Evolutionary conservation across 2,329 filamentous ascomycete species (phyloP).

Genomic region (Rhexocercosporidium sp.): DNA sequence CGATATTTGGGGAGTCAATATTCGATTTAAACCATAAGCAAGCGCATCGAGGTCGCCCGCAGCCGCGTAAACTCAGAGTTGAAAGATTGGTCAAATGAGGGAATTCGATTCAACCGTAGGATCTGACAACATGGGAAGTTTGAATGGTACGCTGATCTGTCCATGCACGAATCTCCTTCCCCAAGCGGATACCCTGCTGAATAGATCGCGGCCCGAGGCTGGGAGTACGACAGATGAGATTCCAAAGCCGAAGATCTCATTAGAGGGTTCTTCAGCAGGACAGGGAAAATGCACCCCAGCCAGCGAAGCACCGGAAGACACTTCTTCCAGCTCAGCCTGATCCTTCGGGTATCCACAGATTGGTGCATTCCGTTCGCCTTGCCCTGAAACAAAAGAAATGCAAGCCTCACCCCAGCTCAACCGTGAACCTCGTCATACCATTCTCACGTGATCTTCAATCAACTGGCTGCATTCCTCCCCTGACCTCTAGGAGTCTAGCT

Average conservation of each 20-base stretch:
- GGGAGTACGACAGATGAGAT: neutral
- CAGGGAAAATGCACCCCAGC: neutral
- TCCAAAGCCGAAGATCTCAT: neutral
- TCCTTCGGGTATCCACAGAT: neutral
- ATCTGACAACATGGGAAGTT: neutral
- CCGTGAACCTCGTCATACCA: neutral
- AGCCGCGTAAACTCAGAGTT: too few relatives aligned
- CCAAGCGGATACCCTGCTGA: neutral
- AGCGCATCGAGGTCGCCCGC: too few relatives aligned
- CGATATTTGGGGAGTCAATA: too few relatives aligned
- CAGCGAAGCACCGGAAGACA: neutral
- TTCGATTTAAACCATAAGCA: too few relatives aligned
- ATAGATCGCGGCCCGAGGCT: too few relatives aligned
- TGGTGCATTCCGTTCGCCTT: neutral
- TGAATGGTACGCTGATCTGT: neutral
- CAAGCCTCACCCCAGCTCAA: neutral
- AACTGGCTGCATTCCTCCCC: neutral
- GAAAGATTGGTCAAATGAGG: too few relatives aligned
- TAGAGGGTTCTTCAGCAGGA: constrained; percentile 1
- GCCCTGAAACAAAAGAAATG: neutral
- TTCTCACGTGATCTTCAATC: neutral
- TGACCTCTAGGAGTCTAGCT: too few relatives aligned
- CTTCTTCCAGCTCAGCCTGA: constrained; percentile 10
- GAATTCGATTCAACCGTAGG: too few relatives aligned
- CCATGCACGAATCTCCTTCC: neutral